Evolutionary conservation across 1,284 basidiomycete species (phyloP), one percentile per base, ranked within the genome.

Genomic region (Heterobasidion parviporum): DNA sequence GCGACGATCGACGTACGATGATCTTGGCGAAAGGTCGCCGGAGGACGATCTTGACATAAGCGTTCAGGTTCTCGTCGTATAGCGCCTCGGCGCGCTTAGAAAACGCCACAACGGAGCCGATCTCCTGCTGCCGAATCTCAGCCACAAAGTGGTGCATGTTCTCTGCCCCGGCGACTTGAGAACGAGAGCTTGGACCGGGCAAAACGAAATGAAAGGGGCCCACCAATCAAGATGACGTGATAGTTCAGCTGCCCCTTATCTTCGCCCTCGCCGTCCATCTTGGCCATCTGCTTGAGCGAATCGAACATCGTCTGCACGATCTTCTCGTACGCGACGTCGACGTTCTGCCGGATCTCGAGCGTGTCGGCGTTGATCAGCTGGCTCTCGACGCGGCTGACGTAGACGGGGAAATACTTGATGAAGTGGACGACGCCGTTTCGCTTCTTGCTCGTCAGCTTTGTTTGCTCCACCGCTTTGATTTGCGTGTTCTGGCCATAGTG

Each of bases 201-300:
- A 49, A n/a, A 9, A 20, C 52, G 54, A 54, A 50, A 14, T 52
- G 36, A 45, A 18, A 50, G 6, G 50, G 38, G 76, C 87, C 64
- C 62, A 94, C 94, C 94, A 58, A 98, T 92, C 61, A 99, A 78
- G 64, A 98, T 88, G 62, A 98, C 92, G 66, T 97, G 92, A 65
- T 95, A 97, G 68, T 98, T 98, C 54, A 98, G 78, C 67, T 96
- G 92, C 1, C 94, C 94, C 70, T 99, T 99, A 71, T 96, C 96
- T 64, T 97, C 94, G 0, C 83, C 87, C 62, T 89, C 91, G 1
- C 89, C 89, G 56, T 93, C 89, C 74, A 94, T 74, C 68, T 94
- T 96, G 9, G 94, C 94, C 81, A 98, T 93, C 59, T 97, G 92
- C 71, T 95, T 94, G 54, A 99, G 71, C 15, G 85, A 87, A 49